Evolutionary conservation across 345 rosid species (phyloP).

Genomic region (Balakata baccata): DNA sequence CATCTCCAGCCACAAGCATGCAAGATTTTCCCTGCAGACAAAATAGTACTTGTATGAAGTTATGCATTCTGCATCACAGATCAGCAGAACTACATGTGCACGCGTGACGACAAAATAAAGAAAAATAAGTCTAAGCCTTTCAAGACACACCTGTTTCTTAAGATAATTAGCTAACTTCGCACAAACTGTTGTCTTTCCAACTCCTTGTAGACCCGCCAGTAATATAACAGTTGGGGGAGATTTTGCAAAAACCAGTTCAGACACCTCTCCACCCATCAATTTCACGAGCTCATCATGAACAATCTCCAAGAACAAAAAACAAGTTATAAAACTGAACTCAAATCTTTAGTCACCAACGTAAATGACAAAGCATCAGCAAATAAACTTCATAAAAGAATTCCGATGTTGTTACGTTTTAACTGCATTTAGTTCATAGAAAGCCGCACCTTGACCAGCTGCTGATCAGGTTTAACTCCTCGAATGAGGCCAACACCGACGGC

Average conservation of each 20-base stretch:
- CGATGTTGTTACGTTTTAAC: neutral
- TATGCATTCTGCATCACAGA: conserved; percentile 8
- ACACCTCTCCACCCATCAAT: conserved; percentile 97
- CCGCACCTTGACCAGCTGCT: conserved; percentile 86
- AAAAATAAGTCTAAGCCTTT: conserved; percentile 5
- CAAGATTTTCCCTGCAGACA: conserved; percentile 72
- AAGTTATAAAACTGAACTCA: conserved; percentile 34
- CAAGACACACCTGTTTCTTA: conserved; percentile 70
- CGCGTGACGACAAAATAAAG: conserved; percentile 10
- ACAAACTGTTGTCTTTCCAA: conserved; percentile 95
- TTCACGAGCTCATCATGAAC: conserved; percentile 85
- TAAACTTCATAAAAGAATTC: neutral
- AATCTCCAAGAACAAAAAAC: conserved; percentile 60
- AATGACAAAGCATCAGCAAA: neutral
- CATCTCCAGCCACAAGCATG: conserved; percentile 99
- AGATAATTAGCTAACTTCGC: conserved; percentile 90
- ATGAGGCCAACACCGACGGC: conserved; percentile 83
- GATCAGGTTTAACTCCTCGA: conserved; percentile 93
- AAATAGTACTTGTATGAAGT: conserved; percentile 8
- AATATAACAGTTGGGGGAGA: conserved; percentile 78
- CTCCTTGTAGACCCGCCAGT: conserved; percentile 97
- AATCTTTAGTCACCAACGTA: neutral
- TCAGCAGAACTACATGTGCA: neutral
- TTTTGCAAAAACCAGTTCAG: conserved; percentile 82
- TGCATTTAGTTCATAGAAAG: conserved; percentile 10